Evolutionary conservation across 2,329 filamentous ascomycete genomes (phyloP).

Genomic region (Aspergillus sp.): DNA sequence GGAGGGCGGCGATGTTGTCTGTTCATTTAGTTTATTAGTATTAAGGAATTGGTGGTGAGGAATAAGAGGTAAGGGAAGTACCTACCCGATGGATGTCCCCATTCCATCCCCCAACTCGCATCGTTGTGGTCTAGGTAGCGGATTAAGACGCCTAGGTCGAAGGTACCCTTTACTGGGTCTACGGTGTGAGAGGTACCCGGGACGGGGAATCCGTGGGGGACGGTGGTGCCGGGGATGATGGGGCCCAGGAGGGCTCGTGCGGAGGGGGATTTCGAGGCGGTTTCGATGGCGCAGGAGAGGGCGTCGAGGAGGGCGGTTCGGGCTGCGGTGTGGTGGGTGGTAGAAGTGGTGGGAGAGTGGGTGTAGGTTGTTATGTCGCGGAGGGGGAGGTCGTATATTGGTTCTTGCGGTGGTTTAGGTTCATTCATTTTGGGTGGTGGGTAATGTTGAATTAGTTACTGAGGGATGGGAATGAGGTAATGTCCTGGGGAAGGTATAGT

Average conservation of each 20-base stretch:
- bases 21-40: neutral
- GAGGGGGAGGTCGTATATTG: neutral
- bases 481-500: neutral
- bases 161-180: neutral
- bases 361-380: neutral
- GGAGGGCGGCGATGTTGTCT: neutral
- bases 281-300: neutral
- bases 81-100: neutral
- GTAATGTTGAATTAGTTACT: too few relatives aligned
- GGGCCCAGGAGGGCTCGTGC: neutral
- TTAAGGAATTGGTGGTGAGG: too few relatives aligned
- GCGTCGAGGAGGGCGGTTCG: neutral
- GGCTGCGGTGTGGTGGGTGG: neutral
- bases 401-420: too few relatives aligned
- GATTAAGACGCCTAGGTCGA: neutral
- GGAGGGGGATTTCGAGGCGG: neutral
- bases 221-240: neutral
- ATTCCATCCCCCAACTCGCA: neutral
- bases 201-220: neutral
- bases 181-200: neutral
- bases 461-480: too few relatives aligned
- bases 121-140: neutral
- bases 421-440: too few relatives aligned
- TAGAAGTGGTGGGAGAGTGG: neutral
- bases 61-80: too few relatives aligned